Conservation (phyloP, 805 yeast species). For the Kluyveromyces aestuarii region DNA sequence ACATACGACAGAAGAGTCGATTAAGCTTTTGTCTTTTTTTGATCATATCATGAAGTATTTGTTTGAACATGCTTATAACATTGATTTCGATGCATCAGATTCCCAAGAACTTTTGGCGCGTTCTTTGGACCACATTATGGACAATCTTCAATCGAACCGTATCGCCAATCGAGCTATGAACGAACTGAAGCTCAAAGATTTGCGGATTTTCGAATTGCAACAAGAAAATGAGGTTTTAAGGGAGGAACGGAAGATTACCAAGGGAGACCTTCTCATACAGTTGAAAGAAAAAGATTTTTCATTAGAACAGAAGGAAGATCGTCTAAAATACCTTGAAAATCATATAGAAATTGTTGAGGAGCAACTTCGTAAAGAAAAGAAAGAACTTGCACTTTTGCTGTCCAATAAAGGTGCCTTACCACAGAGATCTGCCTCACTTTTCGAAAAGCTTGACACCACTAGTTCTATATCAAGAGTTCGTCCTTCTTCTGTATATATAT, state of each 20-base stretch:
- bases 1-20: slow-evolving; percentile 39
- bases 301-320: slow-evolving; percentile 46
- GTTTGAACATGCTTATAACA: slow-evolving; percentile 50
- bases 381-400: slow-evolving; percentile 11
- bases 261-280: slow-evolving; percentile 43
- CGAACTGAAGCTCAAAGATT: slow-evolving; percentile 39
- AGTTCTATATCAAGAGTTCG: background rate
- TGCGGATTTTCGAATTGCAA: slow-evolving; percentile 44
- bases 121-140: slow-evolving; percentile 63
- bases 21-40: slow-evolving; percentile 35
- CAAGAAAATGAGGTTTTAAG: slow-evolving; percentile 46
- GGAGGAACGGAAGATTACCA: slow-evolving; percentile 67
- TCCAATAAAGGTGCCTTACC: slow-evolving; percentile 12
- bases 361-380: slow-evolving; percentile 26
- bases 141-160: slow-evolving; percentile 76
- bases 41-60: slow-evolving; percentile 57
- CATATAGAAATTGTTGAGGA: slow-evolving; percentile 57
- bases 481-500: slow-evolving; percentile 2
- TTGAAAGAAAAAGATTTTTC: slow-evolving; percentile 54
- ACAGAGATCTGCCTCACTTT: slow-evolving; percentile 8
- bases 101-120: slow-evolving; percentile 59
- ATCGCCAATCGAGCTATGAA: slow-evolving; percentile 70
- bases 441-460: slow-evolving; percentile 9
- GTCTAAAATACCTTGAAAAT: slow-evolving; percentile 45
- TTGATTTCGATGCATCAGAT: slow-evolving; percentile 37